Percentiles rank a stretch among this genome's conserved stretches.
Conservation (phyloP, 192 early-diverging fungal species). For the Dissophora ornata region DNA sequence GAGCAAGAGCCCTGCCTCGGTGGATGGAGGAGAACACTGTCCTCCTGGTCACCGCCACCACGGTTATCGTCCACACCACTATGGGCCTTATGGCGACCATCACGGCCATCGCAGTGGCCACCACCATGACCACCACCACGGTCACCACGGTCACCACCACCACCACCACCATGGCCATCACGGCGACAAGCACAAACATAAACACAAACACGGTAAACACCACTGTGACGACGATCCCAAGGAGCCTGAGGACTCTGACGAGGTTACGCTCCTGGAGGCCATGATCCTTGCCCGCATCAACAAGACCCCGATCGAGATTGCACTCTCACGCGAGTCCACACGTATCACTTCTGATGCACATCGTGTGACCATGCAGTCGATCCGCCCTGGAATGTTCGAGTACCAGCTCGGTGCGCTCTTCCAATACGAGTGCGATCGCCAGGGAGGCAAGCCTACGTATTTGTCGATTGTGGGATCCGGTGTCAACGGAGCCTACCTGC, state of each 20-base stretch:
- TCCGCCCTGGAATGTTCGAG: conserved; percentile 74
- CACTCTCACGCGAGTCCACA: conserved; percentile 81
- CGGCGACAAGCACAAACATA: not conserved
- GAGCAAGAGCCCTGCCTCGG: not conserved
- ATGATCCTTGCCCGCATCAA: conserved; percentile 82
- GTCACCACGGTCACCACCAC: conserved; percentile 7
- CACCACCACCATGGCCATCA: conserved; percentile 10
- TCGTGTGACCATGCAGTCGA: conserved; percentile 75
- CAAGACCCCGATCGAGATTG: conserved; percentile 84
- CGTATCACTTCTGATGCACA: conserved; percentile 83
- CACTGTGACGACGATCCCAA: conserved; percentile 4
- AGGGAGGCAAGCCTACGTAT: conserved; percentile 85
- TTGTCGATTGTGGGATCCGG: conserved; percentile 86
- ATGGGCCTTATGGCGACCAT: conserved; percentile 48
- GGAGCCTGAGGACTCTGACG: conserved; percentile 34
- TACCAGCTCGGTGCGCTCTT: conserved; percentile 83
- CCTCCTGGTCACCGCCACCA: not conserved
- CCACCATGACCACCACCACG: not conserved
- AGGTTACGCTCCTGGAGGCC: conserved; percentile 63
- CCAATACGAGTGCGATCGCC: conserved; percentile 72
- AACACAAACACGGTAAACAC: conserved; percentile 15
- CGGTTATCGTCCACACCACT: conserved; percentile 16
- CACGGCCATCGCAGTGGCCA: conserved; percentile 35
- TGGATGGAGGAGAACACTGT: not conserved
- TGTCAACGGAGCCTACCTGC: conserved; percentile 80